Percentiles rank a stretch among this genome's conserved stretches.
Conservation (phyloP, 2,329 filamentous ascomycete species). For the Fusarium chaquense region DNA sequence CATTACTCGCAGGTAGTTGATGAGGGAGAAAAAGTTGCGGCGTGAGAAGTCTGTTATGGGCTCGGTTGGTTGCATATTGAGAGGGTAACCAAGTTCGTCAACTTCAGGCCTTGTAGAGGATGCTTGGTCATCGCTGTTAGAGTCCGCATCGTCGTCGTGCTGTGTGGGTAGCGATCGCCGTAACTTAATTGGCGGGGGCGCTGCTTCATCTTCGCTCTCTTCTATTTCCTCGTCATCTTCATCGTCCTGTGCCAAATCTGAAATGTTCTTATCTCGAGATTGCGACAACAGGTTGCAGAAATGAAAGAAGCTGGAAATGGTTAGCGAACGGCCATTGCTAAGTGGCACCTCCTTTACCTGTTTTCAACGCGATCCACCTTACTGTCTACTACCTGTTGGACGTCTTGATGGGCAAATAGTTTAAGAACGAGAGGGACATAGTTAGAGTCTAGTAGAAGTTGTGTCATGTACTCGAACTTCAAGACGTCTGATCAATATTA, state of each 20-base stretch:
- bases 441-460: conserved; percentile 92
- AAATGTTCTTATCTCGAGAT: conserved; percentile 53
- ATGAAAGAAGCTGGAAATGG: conserved; percentile 78
- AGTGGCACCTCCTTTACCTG: conserved; percentile 65
- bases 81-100: conserved; percentile 88
- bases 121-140: conserved; percentile 51
- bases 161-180: conserved; percentile 60
- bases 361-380: conserved; percentile 85
- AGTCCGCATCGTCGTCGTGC: conserved; percentile 46
- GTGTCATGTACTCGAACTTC: conserved; percentile 95
- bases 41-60: conserved; percentile 92
- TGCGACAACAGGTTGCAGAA: conserved; percentile 82
- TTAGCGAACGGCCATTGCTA: conserved; percentile 4
- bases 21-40: conserved; percentile 93
- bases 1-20: conserved; percentile 95
- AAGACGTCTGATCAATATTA: conserved; percentile 75
- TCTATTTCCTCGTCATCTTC: conserved; percentile 54
- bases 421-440: conserved; percentile 94
- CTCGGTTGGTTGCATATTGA: conserved; percentile 74
- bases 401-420: conserved; percentile 92
- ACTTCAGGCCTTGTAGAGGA: conserved; percentile 68
- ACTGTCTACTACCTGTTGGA: conserved; percentile 89
- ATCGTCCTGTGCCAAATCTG: conserved; percentile 53
- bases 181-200: conserved; percentile 83
- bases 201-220: conserved; percentile 80